These are phyloP conservation scores for Morella rubra DNA, from an alignment of 306 rosid genomes.

Conservation along the genomic window DNA sequence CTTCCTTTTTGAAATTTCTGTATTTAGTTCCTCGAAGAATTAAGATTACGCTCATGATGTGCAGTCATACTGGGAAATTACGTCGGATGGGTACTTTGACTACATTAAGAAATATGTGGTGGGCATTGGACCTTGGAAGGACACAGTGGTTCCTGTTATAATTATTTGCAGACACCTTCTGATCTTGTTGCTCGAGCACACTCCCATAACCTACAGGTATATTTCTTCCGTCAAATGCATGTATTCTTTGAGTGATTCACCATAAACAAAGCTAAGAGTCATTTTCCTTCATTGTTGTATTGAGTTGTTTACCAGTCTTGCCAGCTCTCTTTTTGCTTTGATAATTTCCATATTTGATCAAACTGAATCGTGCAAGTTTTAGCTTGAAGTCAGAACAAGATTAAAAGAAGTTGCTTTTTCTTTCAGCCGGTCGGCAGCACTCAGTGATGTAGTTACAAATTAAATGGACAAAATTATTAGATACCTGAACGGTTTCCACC, in stretches of 20 bases:
- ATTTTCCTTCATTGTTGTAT: not conserved
- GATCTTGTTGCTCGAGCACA: conserved; percentile 83
- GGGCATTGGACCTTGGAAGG: conserved; percentile 98
- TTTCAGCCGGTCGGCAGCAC: not conserved
- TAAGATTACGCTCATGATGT: conserved; percentile 18
- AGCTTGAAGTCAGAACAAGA: not conserved
- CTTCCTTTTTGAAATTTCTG: conserved; percentile 1
- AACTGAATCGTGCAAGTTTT: not conserved
- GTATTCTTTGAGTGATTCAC: not conserved
- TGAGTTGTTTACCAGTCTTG: not conserved
- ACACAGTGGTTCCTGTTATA: conserved; percentile 68
- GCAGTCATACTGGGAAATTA: conserved; percentile 95
- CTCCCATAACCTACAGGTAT: conserved; percentile 79
- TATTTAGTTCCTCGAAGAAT: not conserved
- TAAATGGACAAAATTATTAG: not conserved
- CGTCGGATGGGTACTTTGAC: conserved; percentile 65
- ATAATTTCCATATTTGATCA: not conserved
- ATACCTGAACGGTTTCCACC: not conserved
- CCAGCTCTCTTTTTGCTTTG: not conserved
- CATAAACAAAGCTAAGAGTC: no score
- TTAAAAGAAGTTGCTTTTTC: conserved; percentile 5
- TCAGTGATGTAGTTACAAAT: not conserved
- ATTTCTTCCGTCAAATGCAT: conserved; percentile 16
- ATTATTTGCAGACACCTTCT: conserved; percentile 55
- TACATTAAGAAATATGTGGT: conserved; percentile 72